phyloP scores from a whole-genome alignment of 345 rosid genomes.

The Pugionium cornutum region DNA sequence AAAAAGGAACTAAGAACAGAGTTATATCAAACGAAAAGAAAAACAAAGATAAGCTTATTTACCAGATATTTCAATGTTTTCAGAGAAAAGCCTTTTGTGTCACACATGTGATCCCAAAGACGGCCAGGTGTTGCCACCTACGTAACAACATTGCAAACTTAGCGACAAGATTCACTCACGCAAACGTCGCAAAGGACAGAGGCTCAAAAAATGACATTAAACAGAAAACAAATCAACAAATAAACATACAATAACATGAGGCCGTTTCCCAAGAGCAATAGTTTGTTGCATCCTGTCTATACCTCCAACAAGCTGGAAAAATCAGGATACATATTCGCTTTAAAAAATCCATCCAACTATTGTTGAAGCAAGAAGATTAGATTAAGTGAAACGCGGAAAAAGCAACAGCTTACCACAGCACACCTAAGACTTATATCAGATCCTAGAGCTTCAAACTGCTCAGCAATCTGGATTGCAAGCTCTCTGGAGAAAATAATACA shows the following conservation, averaged over 20 bases:
- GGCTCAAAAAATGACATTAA: background rate
- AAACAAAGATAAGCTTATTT: conserved; percentile 23
- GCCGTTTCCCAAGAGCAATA: conserved; percentile 71
- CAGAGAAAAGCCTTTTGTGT: conserved; percentile 91
- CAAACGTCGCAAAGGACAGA: no score
- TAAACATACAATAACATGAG: conserved; percentile 72
- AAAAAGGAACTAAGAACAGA: background rate
- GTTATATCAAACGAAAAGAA: conserved; percentile 6
- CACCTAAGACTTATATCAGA: conserved; percentile 74
- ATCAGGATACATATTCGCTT: conserved; percentile 3
- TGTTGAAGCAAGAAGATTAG: background rate
- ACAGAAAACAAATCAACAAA: background rate
- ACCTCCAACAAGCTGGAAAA: conserved; percentile 89
- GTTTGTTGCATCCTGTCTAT: conserved; percentile 85
- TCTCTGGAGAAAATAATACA: conserved; percentile 52
- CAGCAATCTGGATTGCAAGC: conserved; percentile 93
- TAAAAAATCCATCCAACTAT: background rate
- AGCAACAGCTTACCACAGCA: conserved; percentile 69
- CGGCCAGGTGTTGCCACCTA: conserved; percentile 98
- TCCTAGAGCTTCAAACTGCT: conserved; percentile 93
- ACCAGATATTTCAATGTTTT: conserved; percentile 81
- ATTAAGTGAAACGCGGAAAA: background rate
- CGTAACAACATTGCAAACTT: conserved; percentile 6
- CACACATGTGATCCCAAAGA: conserved; percentile 78
- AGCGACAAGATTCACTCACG: background rate